Base-by-base conservation (phyloP, 139 green algal species). In the Diplosphaera chodatii region DNA sequence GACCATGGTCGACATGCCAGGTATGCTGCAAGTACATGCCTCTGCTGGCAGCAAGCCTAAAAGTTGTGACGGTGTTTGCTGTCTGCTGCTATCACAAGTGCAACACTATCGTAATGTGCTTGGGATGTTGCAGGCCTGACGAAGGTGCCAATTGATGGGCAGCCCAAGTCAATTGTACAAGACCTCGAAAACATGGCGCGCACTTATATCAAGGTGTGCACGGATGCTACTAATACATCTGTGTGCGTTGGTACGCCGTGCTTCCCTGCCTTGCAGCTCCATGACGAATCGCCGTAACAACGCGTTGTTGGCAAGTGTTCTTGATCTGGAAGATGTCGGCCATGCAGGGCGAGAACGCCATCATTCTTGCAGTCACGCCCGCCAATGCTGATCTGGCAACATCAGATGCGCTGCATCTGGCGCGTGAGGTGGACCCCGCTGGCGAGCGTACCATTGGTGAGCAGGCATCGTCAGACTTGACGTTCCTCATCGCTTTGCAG, bases 341-440 rank as follows among this genome's bases (percentile, higher is more conserved):
- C 25, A 30, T 73, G 28, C 78, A 87, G 78, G 85, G 89, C 74
- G 84, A 92, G 48, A 96, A 95, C 74, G 88, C 91, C 62, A 95
- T 96, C 84, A 96, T 97, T 32, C 86, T 98, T 31, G 95, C 95
- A 13, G 95, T 99, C 1, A 96, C 95, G 1, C 94, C 95, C 30
- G 95, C 95, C 37, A 99, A 99, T 74, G 91, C 92, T 13, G 95
- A 99, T 84, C 71, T 99, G 66, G 92, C 95, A 1, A 99, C 94
- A 34, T 93, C 83, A 18, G 95, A 99, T 73, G 95, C 95, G 25
- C 83, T 99, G 75, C 91, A 92, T 63, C 87, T 99, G 76, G 93
- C 95, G 1, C 79, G 92, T 4, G 89, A 96, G 68, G 93, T 96
- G 32, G 92, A 98, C 76, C 93, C 90, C 31, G 77, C 78, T 32